phyloP scores from a whole-genome alignment of 2,329 filamentous ascomycete species.

The Monosporascus sp. region DNA sequence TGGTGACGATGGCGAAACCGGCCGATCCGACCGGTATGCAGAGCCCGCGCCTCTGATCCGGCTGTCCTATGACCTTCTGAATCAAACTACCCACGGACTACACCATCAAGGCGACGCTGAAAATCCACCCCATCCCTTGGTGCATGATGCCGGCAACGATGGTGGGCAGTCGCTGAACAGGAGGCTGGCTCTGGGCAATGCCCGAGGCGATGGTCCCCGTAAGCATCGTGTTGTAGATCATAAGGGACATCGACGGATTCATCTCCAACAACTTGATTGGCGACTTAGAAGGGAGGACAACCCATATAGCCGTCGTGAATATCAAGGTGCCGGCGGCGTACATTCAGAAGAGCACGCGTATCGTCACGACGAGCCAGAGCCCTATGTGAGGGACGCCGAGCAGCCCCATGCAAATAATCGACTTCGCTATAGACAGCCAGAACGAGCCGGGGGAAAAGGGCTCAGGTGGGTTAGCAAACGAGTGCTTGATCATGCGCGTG shows the following conservation, averaged over 20 bases:
- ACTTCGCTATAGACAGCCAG: constrained; percentile 56
- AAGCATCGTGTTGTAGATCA: constrained; percentile 60
- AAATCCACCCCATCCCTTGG: constrained; percentile 55
- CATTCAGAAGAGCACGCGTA: constrained; percentile 56
- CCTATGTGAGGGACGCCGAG: constrained; percentile 45
- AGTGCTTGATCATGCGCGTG: constrained; percentile 35
- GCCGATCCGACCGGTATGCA: constrained; percentile 53
- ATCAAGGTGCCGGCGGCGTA: constrained; percentile 51
- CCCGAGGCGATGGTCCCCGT: constrained; percentile 53
- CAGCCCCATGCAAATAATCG: constrained; percentile 46
- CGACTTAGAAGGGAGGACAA: constrained; percentile 46
- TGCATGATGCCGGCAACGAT: constrained; percentile 52
- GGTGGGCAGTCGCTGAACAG: constrained; percentile 44
- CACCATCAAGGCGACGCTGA: constrained; percentile 55
- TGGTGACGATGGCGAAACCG: constrained; percentile 7
- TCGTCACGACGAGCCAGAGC: constrained; percentile 43
- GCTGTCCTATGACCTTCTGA: constrained; percentile 41
- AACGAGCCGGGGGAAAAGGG: constrained; percentile 58
- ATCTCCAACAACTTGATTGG: constrained; percentile 44
- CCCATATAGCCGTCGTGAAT: constrained; percentile 52
- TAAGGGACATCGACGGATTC: constrained; percentile 58
- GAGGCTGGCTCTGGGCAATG: constrained; percentile 43
- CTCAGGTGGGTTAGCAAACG: constrained; percentile 48
- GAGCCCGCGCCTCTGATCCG: constrained; percentile 54
- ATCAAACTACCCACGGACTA: constrained; percentile 56